Conservation (phyloP, 2,329 filamentous ascomycete species). For the Endocalyx cinctus region DNA sequence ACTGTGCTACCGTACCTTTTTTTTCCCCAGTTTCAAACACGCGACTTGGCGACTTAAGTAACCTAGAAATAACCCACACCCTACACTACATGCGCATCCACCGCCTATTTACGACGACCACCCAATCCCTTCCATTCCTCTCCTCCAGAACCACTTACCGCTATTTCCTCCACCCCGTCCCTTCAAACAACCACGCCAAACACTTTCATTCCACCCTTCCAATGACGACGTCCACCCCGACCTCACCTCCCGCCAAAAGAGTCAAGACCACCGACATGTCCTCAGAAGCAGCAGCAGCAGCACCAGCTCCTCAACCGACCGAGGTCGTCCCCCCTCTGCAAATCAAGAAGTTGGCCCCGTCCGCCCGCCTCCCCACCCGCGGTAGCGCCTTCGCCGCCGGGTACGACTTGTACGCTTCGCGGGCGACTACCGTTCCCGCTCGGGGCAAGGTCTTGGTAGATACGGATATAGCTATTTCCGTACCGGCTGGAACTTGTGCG, state of each 20-base stretch:
- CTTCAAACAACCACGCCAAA: too few species aligned
- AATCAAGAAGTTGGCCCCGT: slow-evolving; percentile 81
- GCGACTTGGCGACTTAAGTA: too few species aligned
- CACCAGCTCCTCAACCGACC: slow-evolving; percentile 22
- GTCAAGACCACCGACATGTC: slow-evolving; percentile 53
- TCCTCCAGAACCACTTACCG: too few species aligned
- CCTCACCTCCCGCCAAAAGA: slow-evolving; percentile 75
- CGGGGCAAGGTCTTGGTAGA: slow-evolving; percentile 82
- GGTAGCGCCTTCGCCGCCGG: slow-evolving; percentile 88
- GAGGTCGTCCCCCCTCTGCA: slow-evolving; percentile 59
- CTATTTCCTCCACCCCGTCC: too few species aligned
- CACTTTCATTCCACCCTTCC: too few species aligned
- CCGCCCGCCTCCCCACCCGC: slow-evolving; percentile 78
- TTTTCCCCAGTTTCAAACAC: too few species aligned
- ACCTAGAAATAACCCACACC: too few species aligned
- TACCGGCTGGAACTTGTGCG: slow-evolving; percentile 86
- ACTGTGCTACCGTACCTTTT: too few species aligned
- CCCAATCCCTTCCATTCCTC: too few species aligned
- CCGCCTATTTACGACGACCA: too few species aligned
- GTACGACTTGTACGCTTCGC: slow-evolving; percentile 85
- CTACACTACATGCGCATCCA: too few species aligned
- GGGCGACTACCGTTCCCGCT: slow-evolving; percentile 70
- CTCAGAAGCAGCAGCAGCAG: slow-evolving; percentile 13
- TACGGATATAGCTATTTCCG: slow-evolving; percentile 86
- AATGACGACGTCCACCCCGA: slow-evolving; percentile 56